These are phyloP conservation scores for Russula foetens DNA, from an alignment of 768 basidiomycete genomes.

Conservation along the genomic window DNA sequence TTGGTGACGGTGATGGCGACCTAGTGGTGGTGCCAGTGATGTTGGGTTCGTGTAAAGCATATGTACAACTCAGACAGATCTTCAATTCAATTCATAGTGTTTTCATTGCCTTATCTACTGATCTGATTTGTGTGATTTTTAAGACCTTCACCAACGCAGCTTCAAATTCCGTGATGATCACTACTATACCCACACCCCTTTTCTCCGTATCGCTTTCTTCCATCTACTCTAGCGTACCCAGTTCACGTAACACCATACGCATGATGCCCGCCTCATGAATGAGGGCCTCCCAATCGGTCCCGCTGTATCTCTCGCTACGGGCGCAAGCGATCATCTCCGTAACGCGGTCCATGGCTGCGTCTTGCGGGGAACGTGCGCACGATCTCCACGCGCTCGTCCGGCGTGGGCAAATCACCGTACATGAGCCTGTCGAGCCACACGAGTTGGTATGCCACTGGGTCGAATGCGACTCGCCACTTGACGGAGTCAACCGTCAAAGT, in stretches of 20 bases:
- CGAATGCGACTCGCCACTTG: conserved; percentile 97
- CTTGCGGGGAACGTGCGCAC: conserved; percentile 53
- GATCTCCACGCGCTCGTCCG: conserved; percentile 76
- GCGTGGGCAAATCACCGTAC: conserved; percentile 80
- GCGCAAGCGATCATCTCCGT: conserved; percentile 43
- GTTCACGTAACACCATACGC: conserved; percentile 59
- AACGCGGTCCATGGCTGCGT: conserved; percentile 31
- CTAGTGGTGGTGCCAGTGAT: no score
- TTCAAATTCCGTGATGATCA: conserved; percentile 61
- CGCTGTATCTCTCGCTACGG: conserved; percentile 83
- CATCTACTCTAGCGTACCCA: conserved; percentile 62
- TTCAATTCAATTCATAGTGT: no score
- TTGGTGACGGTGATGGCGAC: no score
- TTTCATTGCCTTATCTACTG: no score
- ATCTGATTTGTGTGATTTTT: no score
- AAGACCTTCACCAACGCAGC: conserved; percentile 78
- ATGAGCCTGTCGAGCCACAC: conserved; percentile 90
- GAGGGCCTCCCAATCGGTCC: conserved; percentile 83
- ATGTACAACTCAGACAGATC: no score
- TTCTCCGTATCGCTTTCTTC: conserved; percentile 28
- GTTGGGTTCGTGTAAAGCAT: no score
- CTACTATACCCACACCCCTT: conserved; percentile 30
- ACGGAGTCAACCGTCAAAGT: conserved; percentile 92
- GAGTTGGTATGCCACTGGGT: conserved; percentile 96
- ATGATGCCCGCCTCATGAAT: conserved; percentile 88